phyloP scores from a whole-genome alignment of 2,329 filamentous ascomycete genomes.

The Pseudovirgaria hyperparasitica region DNA sequence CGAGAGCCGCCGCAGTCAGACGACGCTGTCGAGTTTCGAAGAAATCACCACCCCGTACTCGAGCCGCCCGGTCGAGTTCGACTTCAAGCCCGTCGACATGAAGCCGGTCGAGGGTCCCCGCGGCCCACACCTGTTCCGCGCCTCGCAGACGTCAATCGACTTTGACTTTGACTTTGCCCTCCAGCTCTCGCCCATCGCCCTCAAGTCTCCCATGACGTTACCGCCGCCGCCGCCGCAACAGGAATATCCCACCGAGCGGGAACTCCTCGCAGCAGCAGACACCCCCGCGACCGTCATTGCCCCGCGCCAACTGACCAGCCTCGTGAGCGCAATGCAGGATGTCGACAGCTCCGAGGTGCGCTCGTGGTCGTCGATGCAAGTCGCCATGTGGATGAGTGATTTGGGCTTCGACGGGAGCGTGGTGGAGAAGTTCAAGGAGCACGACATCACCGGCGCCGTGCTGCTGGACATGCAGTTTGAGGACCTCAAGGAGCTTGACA shows the following conservation, averaged over 20 bases:
- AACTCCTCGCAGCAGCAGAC: too few species aligned
- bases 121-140: slow-evolving; percentile 77
- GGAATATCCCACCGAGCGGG: slow-evolving; percentile 28
- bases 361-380: slow-evolving; percentile 61
- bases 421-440: slow-evolving; percentile 74
- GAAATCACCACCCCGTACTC: slow-evolving; percentile 69
- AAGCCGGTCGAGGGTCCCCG: slow-evolving; percentile 66
- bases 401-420: slow-evolving; percentile 65
- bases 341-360: slow-evolving; percentile 48
- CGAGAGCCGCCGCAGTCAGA: slow-evolving; percentile 55
- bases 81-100: slow-evolving; percentile 45
- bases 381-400: slow-evolving; percentile 77
- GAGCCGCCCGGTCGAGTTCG: slow-evolving; percentile 46
- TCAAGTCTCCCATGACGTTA: too few species aligned
- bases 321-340: slow-evolving; percentile 39
- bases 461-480: slow-evolving; percentile 86
- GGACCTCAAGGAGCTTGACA: slow-evolving; percentile 69
- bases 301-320: slow-evolving; percentile 36
- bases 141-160: slow-evolving; percentile 47
- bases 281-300: slow-evolving; percentile 25
- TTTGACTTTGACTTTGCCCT: slow-evolving; percentile 40
- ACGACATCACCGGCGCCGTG: slow-evolving; percentile 84
- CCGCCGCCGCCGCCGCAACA: slow-evolving; percentile 43
- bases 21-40: slow-evolving; percentile 77
- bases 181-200: slow-evolving; percentile 61